Conservation (phyloP, 352 stramenopile genomes). For the Thalassiosira gravida region DNA sequence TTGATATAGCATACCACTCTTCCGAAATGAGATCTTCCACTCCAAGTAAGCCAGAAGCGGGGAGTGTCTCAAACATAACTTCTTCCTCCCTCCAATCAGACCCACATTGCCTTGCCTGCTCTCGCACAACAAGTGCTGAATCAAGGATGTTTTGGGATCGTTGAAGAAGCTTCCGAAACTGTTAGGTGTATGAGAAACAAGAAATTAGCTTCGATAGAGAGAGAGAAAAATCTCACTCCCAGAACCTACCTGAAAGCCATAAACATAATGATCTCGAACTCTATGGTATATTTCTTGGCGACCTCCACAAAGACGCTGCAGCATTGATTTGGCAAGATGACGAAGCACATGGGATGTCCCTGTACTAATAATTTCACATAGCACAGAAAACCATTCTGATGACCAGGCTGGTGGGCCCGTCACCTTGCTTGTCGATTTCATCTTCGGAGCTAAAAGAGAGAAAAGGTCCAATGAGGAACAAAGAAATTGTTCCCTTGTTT, state of each 20-base stretch:
- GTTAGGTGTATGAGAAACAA: background rate
- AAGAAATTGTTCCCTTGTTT: constrained; percentile 46
- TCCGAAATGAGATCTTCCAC: constrained; percentile 79
- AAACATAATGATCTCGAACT: constrained; percentile 82
- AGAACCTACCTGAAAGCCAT: constrained; percentile 61
- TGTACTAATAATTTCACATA: constrained; percentile 80
- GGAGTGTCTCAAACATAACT: constrained; percentile 61
- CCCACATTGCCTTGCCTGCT: constrained; percentile 75
- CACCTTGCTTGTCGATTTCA: constrained; percentile 23
- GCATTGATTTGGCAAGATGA: constrained; percentile 65
- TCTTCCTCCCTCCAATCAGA: constrained; percentile 62
- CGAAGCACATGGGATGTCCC: constrained; percentile 40
- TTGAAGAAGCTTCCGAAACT: constrained; percentile 70
- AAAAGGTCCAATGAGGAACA: constrained; percentile 55
- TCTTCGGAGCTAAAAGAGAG: constrained; percentile 44
- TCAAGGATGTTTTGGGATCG: constrained; percentile 58
- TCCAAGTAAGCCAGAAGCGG: constrained; percentile 63
- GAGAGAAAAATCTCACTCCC: constrained; percentile 2
- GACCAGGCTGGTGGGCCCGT: constrained; percentile 24
- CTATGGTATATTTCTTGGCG: constrained; percentile 71
- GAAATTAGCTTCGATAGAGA: constrained; percentile 3
- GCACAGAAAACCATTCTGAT: constrained; percentile 71
- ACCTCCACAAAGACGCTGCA: constrained; percentile 76
- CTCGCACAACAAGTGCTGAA: constrained; percentile 63
- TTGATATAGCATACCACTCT: constrained; percentile 60